These are phyloP conservation scores for Phyllosticta ampelicida DNA, from an alignment of 2,329 filamentous ascomycete genomes.

Conservation along the genomic window DNA sequence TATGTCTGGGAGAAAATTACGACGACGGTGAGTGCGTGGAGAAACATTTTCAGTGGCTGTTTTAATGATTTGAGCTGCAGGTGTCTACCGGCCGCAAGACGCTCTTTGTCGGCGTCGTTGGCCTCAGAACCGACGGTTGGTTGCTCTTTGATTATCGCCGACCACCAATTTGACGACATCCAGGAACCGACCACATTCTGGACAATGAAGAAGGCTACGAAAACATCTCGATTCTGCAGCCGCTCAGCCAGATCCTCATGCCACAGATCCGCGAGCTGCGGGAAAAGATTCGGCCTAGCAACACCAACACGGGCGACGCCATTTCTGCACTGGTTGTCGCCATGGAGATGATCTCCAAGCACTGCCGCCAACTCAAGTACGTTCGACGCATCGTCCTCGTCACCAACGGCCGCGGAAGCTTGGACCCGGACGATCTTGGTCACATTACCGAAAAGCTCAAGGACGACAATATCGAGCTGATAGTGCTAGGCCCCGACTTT, in stretches of 20 bases:
- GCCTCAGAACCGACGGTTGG: slow-evolving; percentile 62
- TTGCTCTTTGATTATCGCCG: neutral
- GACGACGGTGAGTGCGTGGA: slow-evolving; percentile 49
- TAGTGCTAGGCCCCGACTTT: slow-evolving; percentile 82
- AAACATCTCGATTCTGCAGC: slow-evolving; percentile 64
- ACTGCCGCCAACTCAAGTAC: slow-evolving; percentile 55
- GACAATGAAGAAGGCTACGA: slow-evolving; percentile 60
- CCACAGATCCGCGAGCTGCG: slow-evolving; percentile 56
- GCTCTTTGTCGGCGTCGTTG: slow-evolving; percentile 66
- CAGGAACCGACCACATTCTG: slow-evolving; percentile 58
- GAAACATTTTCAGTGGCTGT: neutral
- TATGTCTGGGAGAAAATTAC: slow-evolving; percentile 95
- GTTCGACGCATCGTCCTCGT: slow-evolving; percentile 58
- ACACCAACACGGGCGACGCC: slow-evolving; percentile 60
- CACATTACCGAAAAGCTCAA: slow-evolving; percentile 66
- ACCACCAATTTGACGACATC: neutral
- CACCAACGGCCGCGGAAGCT: slow-evolving; percentile 65
- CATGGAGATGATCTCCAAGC: slow-evolving; percentile 69
- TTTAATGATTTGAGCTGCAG: slow-evolving; percentile 19
- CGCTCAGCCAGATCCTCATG: slow-evolving; percentile 56
- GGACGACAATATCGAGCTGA: slow-evolving; percentile 63
- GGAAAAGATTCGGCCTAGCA: slow-evolving; percentile 53
- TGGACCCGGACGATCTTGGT: slow-evolving; percentile 61
- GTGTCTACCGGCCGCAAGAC: slow-evolving; percentile 62
- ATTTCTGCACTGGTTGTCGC: slow-evolving; percentile 81